These are phyloP conservation scores for Ustilago lituana DNA, from an alignment of 1,284 basidiomycete species.

Conservation along the genomic window DNA sequence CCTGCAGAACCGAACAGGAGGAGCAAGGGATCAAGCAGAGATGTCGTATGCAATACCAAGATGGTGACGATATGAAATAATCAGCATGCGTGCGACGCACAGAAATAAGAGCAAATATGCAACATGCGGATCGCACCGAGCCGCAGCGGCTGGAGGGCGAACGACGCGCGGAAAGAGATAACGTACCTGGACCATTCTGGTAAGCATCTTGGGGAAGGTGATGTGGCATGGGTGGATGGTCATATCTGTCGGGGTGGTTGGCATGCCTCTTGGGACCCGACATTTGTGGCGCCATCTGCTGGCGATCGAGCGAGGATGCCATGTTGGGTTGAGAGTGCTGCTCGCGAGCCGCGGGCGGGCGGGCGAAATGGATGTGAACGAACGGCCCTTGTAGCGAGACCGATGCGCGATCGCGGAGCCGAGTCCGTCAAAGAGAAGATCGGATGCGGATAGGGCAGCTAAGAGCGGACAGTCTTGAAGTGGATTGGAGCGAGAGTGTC, in stretches of 20 bases:
- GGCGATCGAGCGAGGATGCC: constrained; percentile 48
- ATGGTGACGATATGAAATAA: too few species aligned
- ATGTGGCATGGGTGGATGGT: constrained; percentile 47
- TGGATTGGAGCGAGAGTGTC: neutral
- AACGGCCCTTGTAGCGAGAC: too few species aligned
- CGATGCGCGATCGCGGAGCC: too few species aligned
- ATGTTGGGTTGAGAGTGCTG: constrained; percentile 11
- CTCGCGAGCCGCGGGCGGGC: constrained; percentile 5
- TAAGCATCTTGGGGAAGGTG: constrained; percentile 43
- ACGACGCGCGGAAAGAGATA: neutral
- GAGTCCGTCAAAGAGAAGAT: too few species aligned
- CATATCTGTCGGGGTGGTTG: constrained; percentile 45
- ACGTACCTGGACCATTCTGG: constrained; percentile 43
- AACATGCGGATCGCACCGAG: too few species aligned
- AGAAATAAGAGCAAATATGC: too few species aligned
- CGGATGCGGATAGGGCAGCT: too few species aligned
- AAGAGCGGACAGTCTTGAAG: too few species aligned
- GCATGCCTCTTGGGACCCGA: constrained; percentile 32
- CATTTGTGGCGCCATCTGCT: constrained; percentile 42
- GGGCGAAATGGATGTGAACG: too few species aligned
- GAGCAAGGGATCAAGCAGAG: too few species aligned
- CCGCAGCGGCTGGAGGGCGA: neutral
- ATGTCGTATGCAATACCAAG: too few species aligned
- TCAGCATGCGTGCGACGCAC: too few species aligned
- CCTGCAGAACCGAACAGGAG: constrained; percentile 6